phyloP scores from a whole-genome alignment of 2,329 filamentous ascomycete species.

The Apiospora aurea region DNA sequence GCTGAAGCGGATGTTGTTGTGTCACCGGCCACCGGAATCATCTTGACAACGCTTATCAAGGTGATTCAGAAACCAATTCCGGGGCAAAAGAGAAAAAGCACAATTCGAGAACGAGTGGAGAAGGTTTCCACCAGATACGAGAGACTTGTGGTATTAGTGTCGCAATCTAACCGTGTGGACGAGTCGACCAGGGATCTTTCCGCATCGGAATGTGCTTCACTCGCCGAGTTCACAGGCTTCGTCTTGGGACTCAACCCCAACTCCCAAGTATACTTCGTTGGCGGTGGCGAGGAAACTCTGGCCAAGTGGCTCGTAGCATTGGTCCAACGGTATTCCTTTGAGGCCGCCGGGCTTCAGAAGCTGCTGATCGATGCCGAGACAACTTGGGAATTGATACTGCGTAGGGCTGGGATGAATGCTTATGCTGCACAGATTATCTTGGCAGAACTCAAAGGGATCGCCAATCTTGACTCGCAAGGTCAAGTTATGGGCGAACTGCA shows the following conservation, averaged over 20 bases:
- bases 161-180: slow-evolving; percentile 54
- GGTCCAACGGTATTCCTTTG: slow-evolving; percentile 53
- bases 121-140: slow-evolving; percentile 68
- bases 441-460: slow-evolving; percentile 49
- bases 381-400: slow-evolving; percentile 71
- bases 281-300: slow-evolving; percentile 57
- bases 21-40: slow-evolving; percentile 71
- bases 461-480: slow-evolving; percentile 26
- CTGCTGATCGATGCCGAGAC: slow-evolving; percentile 64
- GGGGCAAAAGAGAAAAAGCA: slow-evolving; percentile 55
- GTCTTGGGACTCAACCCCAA: slow-evolving; percentile 47
- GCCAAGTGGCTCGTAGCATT: slow-evolving; percentile 61
- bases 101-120: slow-evolving; percentile 63
- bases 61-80: slow-evolving; percentile 76
- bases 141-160: slow-evolving; percentile 71
- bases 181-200: slow-evolving; percentile 50
- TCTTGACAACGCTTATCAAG: slow-evolving; percentile 75
- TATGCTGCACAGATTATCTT: slow-evolving; percentile 74
- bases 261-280: slow-evolving; percentile 54
- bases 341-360: slow-evolving; percentile 34
- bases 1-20: slow-evolving; percentile 77
- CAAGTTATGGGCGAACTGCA: slow-evolving; percentile 47
- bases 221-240: slow-evolving; percentile 60
- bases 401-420: slow-evolving; percentile 71
- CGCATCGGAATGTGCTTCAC: slow-evolving; percentile 50